Conservation (phyloP, 495 filamentous ascomycete species). For the Podospora appendiculata region DNA sequence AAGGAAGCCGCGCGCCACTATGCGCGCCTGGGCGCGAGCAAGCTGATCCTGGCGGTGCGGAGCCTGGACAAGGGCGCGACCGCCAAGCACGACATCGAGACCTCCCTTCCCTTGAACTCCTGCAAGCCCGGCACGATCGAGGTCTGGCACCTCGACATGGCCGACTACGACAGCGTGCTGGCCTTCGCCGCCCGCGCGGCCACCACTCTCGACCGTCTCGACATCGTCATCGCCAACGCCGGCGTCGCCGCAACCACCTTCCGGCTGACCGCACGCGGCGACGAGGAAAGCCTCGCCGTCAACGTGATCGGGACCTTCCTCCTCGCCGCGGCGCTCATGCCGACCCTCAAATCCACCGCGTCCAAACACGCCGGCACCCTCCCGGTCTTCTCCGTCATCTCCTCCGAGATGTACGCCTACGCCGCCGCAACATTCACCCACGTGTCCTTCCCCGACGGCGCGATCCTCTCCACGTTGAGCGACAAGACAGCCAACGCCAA, state of each 20-base stretch:
- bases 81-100: constrained; percentile 36
- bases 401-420: constrained; percentile 4
- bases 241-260: constrained; percentile 20
- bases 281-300: constrained; percentile 42
- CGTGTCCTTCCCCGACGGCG: not conserved
- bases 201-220: constrained; percentile 25
- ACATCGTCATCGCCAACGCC: constrained; percentile 40
- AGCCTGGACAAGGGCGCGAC: constrained; percentile 28
- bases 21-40: constrained; percentile 29
- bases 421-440: not conserved
- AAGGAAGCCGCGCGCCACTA: constrained; percentile 41
- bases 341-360: constrained; percentile 27
- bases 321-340: constrained; percentile 36
- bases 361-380: not conserved
- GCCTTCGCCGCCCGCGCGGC: constrained; percentile 16
- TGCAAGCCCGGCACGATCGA: constrained; percentile 24
- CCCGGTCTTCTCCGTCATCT: constrained; percentile 27
- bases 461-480: constrained; percentile 3
- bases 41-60: constrained; percentile 44
- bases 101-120: constrained; percentile 32
- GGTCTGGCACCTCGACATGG: constrained; percentile 46
- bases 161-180: constrained; percentile 17
- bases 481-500: not conserved
- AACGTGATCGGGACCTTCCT: constrained; percentile 46
- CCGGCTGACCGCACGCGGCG: constrained; percentile 16